phyloP scores from a whole-genome alignment of 345 rosid species.

The Citrus glauca region DNA sequence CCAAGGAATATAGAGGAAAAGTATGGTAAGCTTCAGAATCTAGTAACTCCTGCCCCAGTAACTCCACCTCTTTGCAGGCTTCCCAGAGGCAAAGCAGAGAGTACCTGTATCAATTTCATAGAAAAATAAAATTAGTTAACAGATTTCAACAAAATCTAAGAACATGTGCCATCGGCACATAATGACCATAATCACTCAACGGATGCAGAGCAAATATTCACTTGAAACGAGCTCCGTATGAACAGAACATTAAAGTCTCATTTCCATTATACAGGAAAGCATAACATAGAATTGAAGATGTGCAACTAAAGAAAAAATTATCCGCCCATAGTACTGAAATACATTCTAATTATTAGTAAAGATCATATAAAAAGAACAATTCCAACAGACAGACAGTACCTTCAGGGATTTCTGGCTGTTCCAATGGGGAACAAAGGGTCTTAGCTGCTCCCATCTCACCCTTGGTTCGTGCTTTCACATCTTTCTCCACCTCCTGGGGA shows the following conservation, averaged over 20 bases:
- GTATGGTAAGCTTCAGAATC: not conserved
- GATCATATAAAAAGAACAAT: not conserved
- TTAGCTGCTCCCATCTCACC: slow-evolving; percentile 95
- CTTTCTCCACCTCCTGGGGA: slow-evolving; percentile 83
- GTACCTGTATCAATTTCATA: slow-evolving; percentile 46
- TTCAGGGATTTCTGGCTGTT: slow-evolving; percentile 88
- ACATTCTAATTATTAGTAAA: not conserved
- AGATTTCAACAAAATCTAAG: not conserved
- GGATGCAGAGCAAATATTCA: not conserved
- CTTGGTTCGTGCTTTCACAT: slow-evolving; percentile 80
- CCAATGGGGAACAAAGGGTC: slow-evolving; percentile 88
- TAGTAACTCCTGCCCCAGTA: slow-evolving; percentile 99
- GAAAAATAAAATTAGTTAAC: not conserved
- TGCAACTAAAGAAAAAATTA: not conserved
- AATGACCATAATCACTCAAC: not conserved
- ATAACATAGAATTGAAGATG: not conserved
- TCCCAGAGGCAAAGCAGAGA: slow-evolving; percentile 81
- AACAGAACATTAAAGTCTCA: not conserved
- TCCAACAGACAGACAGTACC: slow-evolving; percentile 23
- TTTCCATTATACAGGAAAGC: not conserved
- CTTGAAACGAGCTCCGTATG: not conserved
- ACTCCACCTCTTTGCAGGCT: slow-evolving; percentile 91
- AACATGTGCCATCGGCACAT: not conserved
- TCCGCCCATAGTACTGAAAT: not conserved
- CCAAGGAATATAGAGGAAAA: not conserved